Evolutionary conservation across 2,329 filamentous ascomycete species (phyloP).

Genomic region (Coniochaeta hoffmannii): DNA sequence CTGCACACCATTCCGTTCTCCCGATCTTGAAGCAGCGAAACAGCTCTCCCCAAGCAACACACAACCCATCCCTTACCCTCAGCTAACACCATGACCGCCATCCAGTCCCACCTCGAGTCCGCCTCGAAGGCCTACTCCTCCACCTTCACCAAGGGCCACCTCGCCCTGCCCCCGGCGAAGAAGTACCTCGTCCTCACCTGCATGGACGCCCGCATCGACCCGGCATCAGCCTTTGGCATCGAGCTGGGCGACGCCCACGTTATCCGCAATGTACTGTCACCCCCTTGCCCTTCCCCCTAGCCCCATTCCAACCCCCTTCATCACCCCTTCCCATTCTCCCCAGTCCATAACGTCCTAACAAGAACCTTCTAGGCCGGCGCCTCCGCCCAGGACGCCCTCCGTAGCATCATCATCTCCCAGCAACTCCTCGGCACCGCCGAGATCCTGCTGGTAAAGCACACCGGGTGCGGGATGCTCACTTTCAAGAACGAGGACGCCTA

Average conservation of each 20-base stretch:
- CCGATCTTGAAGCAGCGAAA: not conserved
- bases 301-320: no score
- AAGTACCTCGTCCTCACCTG: constrained; percentile 67
- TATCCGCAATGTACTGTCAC: constrained; percentile 52
- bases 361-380: constrained; percentile 43
- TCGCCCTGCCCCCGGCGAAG: constrained; percentile 62
- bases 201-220: constrained; percentile 73
- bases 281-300: not conserved
- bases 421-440: constrained; percentile 71
- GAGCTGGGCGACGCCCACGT: constrained; percentile 70
- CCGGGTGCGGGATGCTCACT: constrained; percentile 68
- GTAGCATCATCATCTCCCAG: constrained; percentile 70
- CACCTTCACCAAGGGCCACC: constrained; percentile 55
- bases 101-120: constrained; percentile 19
- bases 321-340: no score
- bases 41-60: not conserved
- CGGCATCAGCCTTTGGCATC: constrained; percentile 62
- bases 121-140: constrained; percentile 19
- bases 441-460: constrained; percentile 68
- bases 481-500: constrained; percentile 54
- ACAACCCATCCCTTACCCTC: not conserved
- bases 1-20: no score
- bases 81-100: constrained; percentile 12
- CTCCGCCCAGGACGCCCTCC: constrained; percentile 59
- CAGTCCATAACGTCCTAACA: not conserved